Evolutionary conservation across 139 green algal species (phyloP).

Genomic region (Micractinium conductrix): DNA sequence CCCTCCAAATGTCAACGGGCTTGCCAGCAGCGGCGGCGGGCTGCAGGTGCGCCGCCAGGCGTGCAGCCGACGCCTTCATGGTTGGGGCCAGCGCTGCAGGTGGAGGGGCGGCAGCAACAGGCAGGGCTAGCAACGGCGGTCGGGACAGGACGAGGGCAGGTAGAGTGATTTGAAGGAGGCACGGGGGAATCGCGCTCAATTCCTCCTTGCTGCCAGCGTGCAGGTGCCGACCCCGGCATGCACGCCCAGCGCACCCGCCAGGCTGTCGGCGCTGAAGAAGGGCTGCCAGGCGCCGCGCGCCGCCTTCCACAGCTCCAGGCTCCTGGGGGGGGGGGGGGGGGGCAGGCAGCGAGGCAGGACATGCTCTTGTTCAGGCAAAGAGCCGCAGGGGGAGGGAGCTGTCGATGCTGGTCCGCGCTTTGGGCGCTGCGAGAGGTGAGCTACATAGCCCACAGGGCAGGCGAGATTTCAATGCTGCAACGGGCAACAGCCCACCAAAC

Average conservation of each 20-base stretch:
- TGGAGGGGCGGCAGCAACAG: not conserved
- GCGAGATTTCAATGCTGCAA: no score
- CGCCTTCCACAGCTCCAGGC: not conserved
- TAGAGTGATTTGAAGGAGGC: not conserved
- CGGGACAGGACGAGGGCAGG: not conserved
- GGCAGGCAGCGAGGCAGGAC: no score
- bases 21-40: not conserved
- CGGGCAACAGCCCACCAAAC: no score
- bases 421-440: no score
- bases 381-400: no score
- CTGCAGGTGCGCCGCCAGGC: not conserved
- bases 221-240: not conserved
- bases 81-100: not conserved
- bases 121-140: not conserved
- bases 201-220: not conserved
- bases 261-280: not conserved
- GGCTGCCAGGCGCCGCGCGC: constrained; percentile 9
- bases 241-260: not conserved
- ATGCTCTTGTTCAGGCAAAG: no score
- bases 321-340: no score
- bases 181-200: no score
- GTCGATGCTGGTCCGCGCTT: no score
- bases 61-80: not conserved
- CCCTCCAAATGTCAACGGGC: not conserved
- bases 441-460: no score